These are phyloP conservation scores for Vitis cinerea DNA, from an alignment of 164 flowering plant genomes.

Conservation along the genomic window DNA sequence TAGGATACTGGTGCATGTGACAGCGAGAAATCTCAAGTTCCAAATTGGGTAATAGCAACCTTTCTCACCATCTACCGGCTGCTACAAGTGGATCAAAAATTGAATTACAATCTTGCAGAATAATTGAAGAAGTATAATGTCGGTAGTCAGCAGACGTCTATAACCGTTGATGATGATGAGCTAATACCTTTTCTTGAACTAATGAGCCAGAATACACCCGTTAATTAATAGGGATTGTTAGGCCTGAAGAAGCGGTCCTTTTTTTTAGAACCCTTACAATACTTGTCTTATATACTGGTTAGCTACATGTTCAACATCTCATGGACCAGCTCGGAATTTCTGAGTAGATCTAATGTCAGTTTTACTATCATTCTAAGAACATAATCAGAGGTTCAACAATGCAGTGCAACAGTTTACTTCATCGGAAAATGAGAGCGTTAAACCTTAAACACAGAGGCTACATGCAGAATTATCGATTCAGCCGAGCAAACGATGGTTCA, in stretches of 20 bases:
- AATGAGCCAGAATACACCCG: constrained; percentile 97
- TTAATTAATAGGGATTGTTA: constrained; percentile 87
- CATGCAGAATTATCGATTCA: constrained; percentile 63
- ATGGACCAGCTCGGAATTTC: constrained; percentile 77
- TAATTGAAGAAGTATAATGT: too few relatives aligned
- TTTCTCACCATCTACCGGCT: too few relatives aligned
- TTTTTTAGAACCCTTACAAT: constrained; percentile 78
- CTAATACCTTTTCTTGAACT: constrained; percentile 79
- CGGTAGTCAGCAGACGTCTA: too few relatives aligned
- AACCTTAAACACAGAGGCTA: constrained; percentile 72
- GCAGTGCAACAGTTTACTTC: constrained; percentile 83
- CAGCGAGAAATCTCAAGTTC: too few relatives aligned
- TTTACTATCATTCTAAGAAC: constrained; percentile 78
- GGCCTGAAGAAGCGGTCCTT: constrained; percentile 73
- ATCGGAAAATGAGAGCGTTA: constrained; percentile 93
- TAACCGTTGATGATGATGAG: constrained; percentile 49
- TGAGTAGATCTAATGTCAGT: constrained; percentile 89
- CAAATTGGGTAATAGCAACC: too few relatives aligned
- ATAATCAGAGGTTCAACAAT: constrained; percentile 86
- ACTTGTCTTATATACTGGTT: constrained; percentile 86
- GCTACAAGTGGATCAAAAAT: too few relatives aligned
- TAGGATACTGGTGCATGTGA: too few relatives aligned
- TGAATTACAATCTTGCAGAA: too few relatives aligned
- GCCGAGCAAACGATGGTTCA: constrained; percentile 37
- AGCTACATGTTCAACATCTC: constrained; percentile 91